phyloP scores from a whole-genome alignment of 2,329 filamentous ascomycete genomes.

The Aspergillus jensenii region DNA sequence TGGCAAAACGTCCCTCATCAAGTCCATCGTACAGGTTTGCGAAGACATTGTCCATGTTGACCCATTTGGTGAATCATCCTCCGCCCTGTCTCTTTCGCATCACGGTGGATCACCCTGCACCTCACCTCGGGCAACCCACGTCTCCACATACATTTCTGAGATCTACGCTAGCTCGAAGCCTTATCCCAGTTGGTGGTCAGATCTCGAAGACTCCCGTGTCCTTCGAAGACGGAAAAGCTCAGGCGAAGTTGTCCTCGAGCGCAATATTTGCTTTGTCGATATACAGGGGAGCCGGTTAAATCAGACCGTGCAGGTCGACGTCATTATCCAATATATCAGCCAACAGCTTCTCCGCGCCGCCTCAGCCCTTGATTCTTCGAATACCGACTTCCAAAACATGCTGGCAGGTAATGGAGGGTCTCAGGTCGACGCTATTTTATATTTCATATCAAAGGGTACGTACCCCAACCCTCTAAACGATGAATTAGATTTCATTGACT shows the following conservation, averaged over 20 bases:
- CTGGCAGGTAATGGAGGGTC: constrained; percentile 79
- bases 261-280: constrained; percentile 93
- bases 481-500: constrained; percentile 7
- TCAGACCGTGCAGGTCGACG: constrained; percentile 54
- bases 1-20: constrained; percentile 88
- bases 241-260: constrained; percentile 76
- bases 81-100: constrained; percentile 17
- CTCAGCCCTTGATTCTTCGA: constrained; percentile 62
- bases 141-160: constrained; percentile 55
- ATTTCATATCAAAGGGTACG: constrained; percentile 73
- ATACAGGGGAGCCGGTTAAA: constrained; percentile 64
- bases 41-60: constrained; percentile 95
- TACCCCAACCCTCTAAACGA: background rate
- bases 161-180: constrained; percentile 78
- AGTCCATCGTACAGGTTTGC: constrained; percentile 80
- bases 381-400: constrained; percentile 72
- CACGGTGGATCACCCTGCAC: constrained; percentile 22
- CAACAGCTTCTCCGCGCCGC: constrained; percentile 64
- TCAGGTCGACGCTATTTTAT: constrained; percentile 82
- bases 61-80: constrained; percentile 42
- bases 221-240: constrained; percentile 67
- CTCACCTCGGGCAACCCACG: constrained; percentile 19
- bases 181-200: constrained; percentile 87
- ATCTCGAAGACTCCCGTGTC: constrained; percentile 65
- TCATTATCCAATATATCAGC: constrained; percentile 71